A percentile compares a stretch with the other conserved stretches of the same genome.
Conservation (phyloP, 2,329 filamentous ascomycete species). For the Periconia digitata region DNA sequence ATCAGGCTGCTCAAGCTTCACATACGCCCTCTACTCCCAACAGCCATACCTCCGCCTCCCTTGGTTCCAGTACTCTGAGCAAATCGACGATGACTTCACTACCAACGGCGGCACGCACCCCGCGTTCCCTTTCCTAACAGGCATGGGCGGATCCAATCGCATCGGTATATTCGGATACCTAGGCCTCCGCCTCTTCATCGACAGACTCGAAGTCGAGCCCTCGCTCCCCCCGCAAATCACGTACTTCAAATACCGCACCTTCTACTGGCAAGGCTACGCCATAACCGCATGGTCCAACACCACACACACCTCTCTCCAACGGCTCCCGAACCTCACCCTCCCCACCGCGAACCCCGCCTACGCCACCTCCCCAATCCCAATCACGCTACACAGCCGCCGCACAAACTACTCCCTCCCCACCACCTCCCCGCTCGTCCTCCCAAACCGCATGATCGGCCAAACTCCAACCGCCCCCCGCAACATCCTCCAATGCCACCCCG, state of each 20-base stretch:
- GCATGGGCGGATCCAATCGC: constrained; percentile 69
- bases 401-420: constrained; percentile 54
- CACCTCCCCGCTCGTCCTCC: constrained; percentile 55
- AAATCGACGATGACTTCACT: constrained; percentile 62
- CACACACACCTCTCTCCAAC: constrained; percentile 65
- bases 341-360: constrained; percentile 59
- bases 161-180: constrained; percentile 69
- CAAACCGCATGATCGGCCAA: constrained; percentile 60
- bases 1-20: constrained; percentile 69
- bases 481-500: constrained; percentile 63
- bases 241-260: constrained; percentile 61
- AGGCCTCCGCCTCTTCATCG: constrained; percentile 62
- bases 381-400: constrained; percentile 55
- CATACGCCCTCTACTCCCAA: constrained; percentile 65
- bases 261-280: constrained; percentile 68
- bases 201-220: constrained; percentile 64
- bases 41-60: constrained; percentile 66
- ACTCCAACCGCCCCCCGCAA: constrained; percentile 60
- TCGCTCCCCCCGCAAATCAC: constrained; percentile 67
- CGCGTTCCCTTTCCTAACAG: constrained; percentile 71
- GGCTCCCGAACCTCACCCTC: constrained; percentile 51
- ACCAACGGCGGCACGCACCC: constrained; percentile 68
- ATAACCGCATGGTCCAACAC: constrained; percentile 63
- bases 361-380: constrained; percentile 56
- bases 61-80: constrained; percentile 72